Percentiles rank a stretch among this genome's conserved stretches.
phyloP scores from a whole-genome alignment of 2,329 filamentous ascomycete species.

The Cladosporium sp. region DNA sequence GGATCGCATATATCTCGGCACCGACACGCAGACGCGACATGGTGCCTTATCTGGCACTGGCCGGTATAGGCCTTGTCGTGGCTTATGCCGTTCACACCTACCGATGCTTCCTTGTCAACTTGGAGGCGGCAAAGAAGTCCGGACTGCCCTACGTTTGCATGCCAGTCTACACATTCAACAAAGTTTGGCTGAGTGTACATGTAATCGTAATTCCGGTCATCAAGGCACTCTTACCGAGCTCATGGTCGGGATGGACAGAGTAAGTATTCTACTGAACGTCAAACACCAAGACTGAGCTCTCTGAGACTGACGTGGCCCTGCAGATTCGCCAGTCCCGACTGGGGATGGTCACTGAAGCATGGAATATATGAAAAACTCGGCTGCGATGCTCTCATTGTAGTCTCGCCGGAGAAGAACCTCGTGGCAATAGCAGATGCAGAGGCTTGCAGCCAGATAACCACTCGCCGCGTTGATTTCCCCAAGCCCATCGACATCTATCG shows the following conservation, averaged over 20 bases:
- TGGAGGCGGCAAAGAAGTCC: slow-evolving; percentile 41
- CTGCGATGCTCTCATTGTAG: slow-evolving; percentile 59
- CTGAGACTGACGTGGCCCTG: neutral
- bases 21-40: neutral
- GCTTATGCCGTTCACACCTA: slow-evolving; percentile 33
- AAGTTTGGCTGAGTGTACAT: slow-evolving; percentile 53
- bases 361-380: slow-evolving; percentile 55
- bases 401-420: slow-evolving; percentile 51
- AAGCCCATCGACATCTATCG: slow-evolving; percentile 60
- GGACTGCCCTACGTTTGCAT: slow-evolving; percentile 41
- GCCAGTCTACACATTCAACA: slow-evolving; percentile 45
- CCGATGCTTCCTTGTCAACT: slow-evolving; percentile 36
- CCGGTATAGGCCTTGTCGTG: slow-evolving; percentile 28
- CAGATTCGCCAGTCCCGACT: slow-evolving; percentile 56
- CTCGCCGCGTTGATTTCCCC: slow-evolving; percentile 64
- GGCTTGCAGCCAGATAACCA: slow-evolving; percentile 60
- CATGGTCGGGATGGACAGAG: slow-evolving; percentile 56
- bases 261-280: slow-evolving; percentile 36
- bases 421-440: slow-evolving; percentile 60
- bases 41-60: slow-evolving; percentile 23
- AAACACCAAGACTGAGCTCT: too few relatives aligned
- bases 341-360: slow-evolving; percentile 53
- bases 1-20: too few relatives aligned
- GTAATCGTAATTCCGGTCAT: slow-evolving; percentile 54
- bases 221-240: slow-evolving; percentile 46